phyloP scores from a whole-genome alignment of 768 basidiomycete genomes.

The Fistulinella prunicolor region DNA sequence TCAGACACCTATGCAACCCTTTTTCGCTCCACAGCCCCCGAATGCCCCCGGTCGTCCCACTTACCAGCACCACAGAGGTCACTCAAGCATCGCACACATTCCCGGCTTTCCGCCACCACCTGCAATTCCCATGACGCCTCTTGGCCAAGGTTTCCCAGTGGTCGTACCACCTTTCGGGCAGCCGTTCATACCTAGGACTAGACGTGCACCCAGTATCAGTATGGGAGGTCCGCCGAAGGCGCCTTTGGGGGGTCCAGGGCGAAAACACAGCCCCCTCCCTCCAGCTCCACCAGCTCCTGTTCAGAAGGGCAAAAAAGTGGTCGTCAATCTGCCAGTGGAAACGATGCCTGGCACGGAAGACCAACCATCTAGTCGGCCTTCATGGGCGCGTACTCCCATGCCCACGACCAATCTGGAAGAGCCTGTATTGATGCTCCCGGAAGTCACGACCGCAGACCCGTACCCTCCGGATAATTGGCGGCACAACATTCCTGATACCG shows the following conservation, averaged over 20 bases:
- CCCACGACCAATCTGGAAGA: constrained; percentile 34
- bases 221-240: constrained; percentile 90
- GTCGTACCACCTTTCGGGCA: constrained; percentile 43
- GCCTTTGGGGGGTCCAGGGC: constrained; percentile 71
- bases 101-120: constrained; percentile 58
- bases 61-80: constrained; percentile 49
- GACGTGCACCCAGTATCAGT: constrained; percentile 63
- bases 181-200: constrained; percentile 58
- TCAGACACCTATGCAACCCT: constrained; percentile 74
- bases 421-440: constrained; percentile 27
- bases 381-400: constrained; percentile 64
- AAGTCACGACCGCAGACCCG: constrained; percentile 45
- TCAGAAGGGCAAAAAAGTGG: constrained; percentile 60
- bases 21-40: constrained; percentile 52
- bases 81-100: constrained; percentile 61
- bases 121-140: constrained; percentile 58
- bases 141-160: constrained; percentile 55
- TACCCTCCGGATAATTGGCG: constrained; percentile 69
- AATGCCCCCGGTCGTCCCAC: constrained; percentile 50
- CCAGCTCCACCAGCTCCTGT: constrained; percentile 30
- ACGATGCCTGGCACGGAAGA: constrained; percentile 39
- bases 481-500: constrained; percentile 52
- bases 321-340: constrained; percentile 74
- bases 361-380: constrained; percentile 40
- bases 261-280: constrained; percentile 70